Conservation (phyloP, 225 moss, liverwort and hornwort genomes). For the Marchantia paleacea region DNA sequence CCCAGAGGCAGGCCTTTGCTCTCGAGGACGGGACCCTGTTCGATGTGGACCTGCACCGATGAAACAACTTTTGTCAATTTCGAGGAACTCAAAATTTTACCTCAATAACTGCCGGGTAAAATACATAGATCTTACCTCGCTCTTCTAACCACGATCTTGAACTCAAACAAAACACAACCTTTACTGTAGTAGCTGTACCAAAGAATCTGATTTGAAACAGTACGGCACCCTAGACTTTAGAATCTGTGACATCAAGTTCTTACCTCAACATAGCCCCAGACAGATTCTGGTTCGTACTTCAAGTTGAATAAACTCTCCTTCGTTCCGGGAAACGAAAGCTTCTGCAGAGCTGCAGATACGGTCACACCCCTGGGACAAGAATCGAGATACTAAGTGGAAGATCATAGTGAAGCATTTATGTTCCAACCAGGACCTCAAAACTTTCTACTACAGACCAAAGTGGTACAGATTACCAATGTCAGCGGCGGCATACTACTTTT, state of each 20-base stretch:
- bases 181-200: not conserved
- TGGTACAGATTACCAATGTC: no score
- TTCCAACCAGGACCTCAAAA: no score
- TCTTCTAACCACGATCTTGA: not conserved
- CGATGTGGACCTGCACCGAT: conserved; percentile 72
- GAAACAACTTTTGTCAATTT: not conserved
- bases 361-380: conserved; percentile 59
- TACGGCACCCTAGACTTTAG: not conserved
- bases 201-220: not conserved
- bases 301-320: conserved; percentile 54
- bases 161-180: not conserved
- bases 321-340: conserved; percentile 58
- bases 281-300: conserved; percentile 68
- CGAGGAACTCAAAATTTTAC: not conserved
- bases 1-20: conserved; percentile 70
- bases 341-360: conserved; percentile 62
- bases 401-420: not conserved
- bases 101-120: not conserved
- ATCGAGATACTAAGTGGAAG: not conserved
- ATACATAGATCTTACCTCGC: not conserved
- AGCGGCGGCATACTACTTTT: no score
- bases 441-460: no score
- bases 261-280: conserved; percentile 97
- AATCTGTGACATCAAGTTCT: no score
- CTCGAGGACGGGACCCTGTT: conserved; percentile 92